Percentiles rank a stretch among this genome's conserved stretches.
Conservation (phyloP, 805 yeast species). For the Myxozyma neotropica region DNA sequence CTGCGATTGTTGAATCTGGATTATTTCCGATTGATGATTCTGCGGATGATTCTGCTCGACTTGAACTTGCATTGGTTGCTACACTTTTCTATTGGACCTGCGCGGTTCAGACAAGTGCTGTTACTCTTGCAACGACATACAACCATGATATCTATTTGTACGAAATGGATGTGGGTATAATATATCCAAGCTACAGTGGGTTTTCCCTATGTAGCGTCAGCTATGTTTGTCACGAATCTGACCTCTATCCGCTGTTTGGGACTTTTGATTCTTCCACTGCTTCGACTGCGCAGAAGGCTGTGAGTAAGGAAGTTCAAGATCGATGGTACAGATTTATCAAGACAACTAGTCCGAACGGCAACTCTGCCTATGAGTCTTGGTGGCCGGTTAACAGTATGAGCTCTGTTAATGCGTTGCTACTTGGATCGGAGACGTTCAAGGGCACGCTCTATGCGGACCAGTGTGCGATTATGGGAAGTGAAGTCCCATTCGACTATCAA, state of each 20-base stretch:
- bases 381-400: constrained; percentile 4
- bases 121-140: constrained; percentile 19
- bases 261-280: constrained; percentile 32
- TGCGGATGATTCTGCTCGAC: constrained; percentile 20
- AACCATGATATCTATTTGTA: constrained; percentile 35
- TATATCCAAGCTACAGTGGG: constrained; percentile 30
- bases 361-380: constrained; percentile 26
- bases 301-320: constrained; percentile 36
- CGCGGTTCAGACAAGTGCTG: constrained; percentile 33
- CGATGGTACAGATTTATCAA: constrained; percentile 39
- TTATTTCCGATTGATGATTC: constrained; percentile 10
- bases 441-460: background rate
- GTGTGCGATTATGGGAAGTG: constrained; percentile 18
- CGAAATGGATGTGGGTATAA: constrained; percentile 37
- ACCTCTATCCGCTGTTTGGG: constrained; percentile 39
- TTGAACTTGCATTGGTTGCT: constrained; percentile 24
- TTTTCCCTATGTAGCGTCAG: constrained; percentile 31
- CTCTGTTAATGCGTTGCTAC: constrained; percentile 10
- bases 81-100: constrained; percentile 38
- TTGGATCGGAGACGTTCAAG: constrained; percentile 13
- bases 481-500: constrained; percentile 27
- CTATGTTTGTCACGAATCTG: constrained; percentile 41
- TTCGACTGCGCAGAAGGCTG: constrained; percentile 26
- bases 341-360: constrained; percentile 36
- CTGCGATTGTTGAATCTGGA: constrained; percentile 9